Base-by-base conservation (phyloP, 176 grass and related monocot species). In the Carex parvula region DNA sequence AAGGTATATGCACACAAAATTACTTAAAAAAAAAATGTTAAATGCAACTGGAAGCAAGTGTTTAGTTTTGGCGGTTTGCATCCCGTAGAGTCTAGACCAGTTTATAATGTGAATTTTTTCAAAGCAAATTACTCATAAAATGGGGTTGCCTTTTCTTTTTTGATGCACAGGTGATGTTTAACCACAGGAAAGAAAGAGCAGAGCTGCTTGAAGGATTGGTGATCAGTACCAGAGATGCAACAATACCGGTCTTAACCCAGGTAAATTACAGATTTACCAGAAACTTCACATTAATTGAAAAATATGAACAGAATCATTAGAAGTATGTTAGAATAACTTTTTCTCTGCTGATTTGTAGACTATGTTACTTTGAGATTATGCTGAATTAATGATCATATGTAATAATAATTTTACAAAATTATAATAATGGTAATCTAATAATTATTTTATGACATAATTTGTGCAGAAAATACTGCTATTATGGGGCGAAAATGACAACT, bases 401-500 rank as follows among this genome's bases (percentile, higher is more conserved):
- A 77, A 13, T 54, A 52, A 53, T 55, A 55, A 74, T 29, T 54
- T 77, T 21, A 52, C 50, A 22, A 52, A 26, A 84, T 50, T 11
- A 29, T 50, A 37, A 88, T 41, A 50, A 30, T 67, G 32, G 22
- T 37, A 8, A 9, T 17, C n/a, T 54, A 8, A 59, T 24, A 18
- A 32, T 26, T 4, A 50, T 62, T 17, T 3, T 64, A 13, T 74
- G 22, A 35, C 54, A 37, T 39, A 11, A 10, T 60, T 93, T 87
- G 50, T 39, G 67, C 88, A 95, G 95, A 98, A 89, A 90, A 95
- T 98, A 81, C 85, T 91, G 0, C 65, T 98, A 18, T 54, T 95
- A 44, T 98, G 95, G 95, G 95, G 95, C 17, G 89, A 91, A 82
- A 84, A 93, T 56, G 95, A 98, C 80, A 93, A 94, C 73, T 86